phyloP scores from a whole-genome alignment of 176 grass and related monocot genomes.

The Oropetium thomaeum region DNA sequence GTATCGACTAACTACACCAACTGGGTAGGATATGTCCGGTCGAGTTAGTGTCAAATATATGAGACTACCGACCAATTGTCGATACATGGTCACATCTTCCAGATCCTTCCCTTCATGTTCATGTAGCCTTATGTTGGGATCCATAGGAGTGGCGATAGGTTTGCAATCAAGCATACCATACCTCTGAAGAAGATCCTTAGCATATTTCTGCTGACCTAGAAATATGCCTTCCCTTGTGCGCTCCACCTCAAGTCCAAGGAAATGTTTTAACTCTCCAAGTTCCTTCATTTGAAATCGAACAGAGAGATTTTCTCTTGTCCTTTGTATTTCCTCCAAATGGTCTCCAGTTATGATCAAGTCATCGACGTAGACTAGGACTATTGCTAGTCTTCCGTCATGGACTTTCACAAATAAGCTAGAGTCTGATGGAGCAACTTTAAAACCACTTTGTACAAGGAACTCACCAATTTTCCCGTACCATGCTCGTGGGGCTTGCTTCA shows the following conservation, averaged over 20 bases:
- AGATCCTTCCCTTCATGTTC: too few relatives aligned
- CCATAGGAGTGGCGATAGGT: neutral
- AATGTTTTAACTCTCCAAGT: too few relatives aligned
- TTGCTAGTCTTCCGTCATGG: neutral
- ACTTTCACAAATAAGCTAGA: neutral
- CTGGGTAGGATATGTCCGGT: too few relatives aligned
- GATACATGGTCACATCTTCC: too few relatives aligned
- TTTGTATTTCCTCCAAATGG: neutral
- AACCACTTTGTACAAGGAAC: too few relatives aligned
- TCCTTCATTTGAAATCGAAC: too few relatives aligned
- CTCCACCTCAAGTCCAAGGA: slow-evolving; percentile 22
- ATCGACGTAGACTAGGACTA: neutral
- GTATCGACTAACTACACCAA: too few relatives aligned
- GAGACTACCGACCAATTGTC: too few relatives aligned
- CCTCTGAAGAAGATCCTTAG: slow-evolving; percentile 1
- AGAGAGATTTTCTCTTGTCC: slow-evolving; percentile 6
- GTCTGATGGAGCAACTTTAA: neutral
- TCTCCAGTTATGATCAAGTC: neutral
- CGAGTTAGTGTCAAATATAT: too few relatives aligned
- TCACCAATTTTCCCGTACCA: neutral
- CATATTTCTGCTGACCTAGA: neutral
- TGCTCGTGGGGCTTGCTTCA: neutral
- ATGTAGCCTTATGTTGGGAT: too few relatives aligned
- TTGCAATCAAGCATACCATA: slow-evolving; percentile 30
- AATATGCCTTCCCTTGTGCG: neutral